phyloP scores from a whole-genome alignment of 768 basidiomycete genomes.

The Porpolomopsis calyptriformis region DNA sequence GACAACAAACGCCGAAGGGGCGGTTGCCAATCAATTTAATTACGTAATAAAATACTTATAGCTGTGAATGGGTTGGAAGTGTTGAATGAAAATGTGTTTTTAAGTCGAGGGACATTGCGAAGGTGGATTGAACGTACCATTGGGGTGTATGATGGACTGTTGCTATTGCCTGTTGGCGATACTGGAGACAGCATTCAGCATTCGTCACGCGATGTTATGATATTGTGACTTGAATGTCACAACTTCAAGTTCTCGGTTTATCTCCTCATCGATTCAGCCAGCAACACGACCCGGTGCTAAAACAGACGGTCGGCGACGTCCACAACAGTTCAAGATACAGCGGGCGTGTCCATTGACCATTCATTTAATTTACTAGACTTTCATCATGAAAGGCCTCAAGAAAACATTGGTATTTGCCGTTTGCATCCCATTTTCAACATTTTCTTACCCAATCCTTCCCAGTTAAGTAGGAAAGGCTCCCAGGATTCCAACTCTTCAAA shows the following conservation, averaged over 20 bases:
- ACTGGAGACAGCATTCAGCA: too few species aligned
- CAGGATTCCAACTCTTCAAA: constrained; percentile 56
- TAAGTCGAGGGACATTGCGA: too few species aligned
- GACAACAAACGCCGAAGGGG: background rate
- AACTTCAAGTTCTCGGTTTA: too few species aligned
- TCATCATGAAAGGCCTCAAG: constrained; percentile 72
- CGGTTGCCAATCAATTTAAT: background rate
- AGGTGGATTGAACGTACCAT: too few species aligned
- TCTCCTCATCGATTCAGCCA: constrained; percentile 33
- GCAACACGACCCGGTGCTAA: constrained; percentile 10
- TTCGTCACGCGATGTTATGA: background rate
- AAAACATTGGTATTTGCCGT: constrained; percentile 57
- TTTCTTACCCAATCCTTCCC: constrained; percentile 6
- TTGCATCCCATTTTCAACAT: constrained; percentile 14
- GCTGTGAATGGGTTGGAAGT: too few species aligned
- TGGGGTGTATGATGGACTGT: too few species aligned
- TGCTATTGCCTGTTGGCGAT: too few species aligned
- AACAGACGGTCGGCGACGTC: background rate
- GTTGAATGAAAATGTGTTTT: too few species aligned
- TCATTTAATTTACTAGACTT: constrained; percentile 8
- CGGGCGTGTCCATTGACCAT: constrained; percentile 3
- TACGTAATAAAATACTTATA: background rate
- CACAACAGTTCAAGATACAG: background rate
- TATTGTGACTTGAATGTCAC: constrained; percentile 17
- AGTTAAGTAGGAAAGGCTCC: constrained; percentile 63